phyloP scores from a whole-genome alignment of 371 early-diverging fungal species.

The Apophysomyces elegans region DNA sequence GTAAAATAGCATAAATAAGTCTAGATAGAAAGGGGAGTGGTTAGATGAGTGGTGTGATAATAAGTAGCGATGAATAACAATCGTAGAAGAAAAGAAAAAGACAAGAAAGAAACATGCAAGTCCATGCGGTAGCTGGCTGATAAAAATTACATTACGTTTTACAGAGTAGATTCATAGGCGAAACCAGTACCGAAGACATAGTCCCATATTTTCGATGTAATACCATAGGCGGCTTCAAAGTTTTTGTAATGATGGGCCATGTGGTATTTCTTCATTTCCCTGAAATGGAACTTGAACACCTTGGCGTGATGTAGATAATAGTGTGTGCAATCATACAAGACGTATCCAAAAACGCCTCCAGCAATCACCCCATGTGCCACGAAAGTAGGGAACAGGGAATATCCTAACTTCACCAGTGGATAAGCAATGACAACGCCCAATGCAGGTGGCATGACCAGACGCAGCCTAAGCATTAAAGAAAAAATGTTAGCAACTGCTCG shows the following conservation, averaged over 20 bases:
- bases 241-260: slow-evolving; percentile 93
- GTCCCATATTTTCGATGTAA: slow-evolving; percentile 91
- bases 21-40: background rate
- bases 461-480: slow-evolving; percentile 54
- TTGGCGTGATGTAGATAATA: slow-evolving; percentile 92
- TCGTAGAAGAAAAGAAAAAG: too few species aligned
- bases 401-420: slow-evolving; percentile 56
- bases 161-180: slow-evolving; percentile 3
- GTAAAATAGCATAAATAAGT: background rate
- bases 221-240: slow-evolving; percentile 83
- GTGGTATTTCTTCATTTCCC: slow-evolving; percentile 90
- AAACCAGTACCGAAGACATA: slow-evolving; percentile 71
- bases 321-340: slow-evolving; percentile 86
- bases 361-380: slow-evolving; percentile 64
- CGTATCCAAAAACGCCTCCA: slow-evolving; percentile 80
- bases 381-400: slow-evolving; percentile 56
- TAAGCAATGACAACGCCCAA: slow-evolving; percentile 67
- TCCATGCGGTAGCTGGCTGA: background rate
- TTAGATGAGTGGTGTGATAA: too few species aligned
- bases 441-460: slow-evolving; percentile 95
- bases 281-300: slow-evolving; percentile 67
- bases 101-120: too few species aligned
- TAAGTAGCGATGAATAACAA: too few species aligned
- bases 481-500: background rate
- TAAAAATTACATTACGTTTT: background rate